Evolutionary conservation across 225 moss, liverwort and hornwort species (phyloP), one percentile per base, ranked within the genome.

Genomic region (Lunularia cruciata): DNA sequence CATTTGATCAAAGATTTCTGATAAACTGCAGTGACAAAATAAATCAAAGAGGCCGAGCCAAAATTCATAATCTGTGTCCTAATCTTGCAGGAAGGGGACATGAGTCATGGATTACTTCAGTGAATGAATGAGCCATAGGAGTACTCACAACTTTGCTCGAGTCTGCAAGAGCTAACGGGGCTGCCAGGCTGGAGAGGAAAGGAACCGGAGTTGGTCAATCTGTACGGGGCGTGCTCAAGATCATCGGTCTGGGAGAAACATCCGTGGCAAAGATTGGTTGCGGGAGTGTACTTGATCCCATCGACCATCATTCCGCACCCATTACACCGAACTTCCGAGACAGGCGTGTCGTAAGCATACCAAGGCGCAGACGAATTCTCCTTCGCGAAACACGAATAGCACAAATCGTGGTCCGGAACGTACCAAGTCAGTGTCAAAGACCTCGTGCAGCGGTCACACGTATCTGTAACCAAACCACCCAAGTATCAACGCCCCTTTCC

Each of bases 101-200:
- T n/a, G n/a, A n/a, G n/a, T n/a, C n/a, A n/a, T n/a, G n/a, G n/a
- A n/a, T n/a, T n/a, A n/a, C n/a, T n/a, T n/a, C n/a, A n/a, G n/a
- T n/a, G n/a, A n/a, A n/a, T n/a, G n/a, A n/a, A n/a, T n/a, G n/a
- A n/a, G n/a, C n/a, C n/a, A n/a, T n/a, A n/a, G n/a, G n/a, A n/a
- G 8, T 19, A 63, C 80, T 39, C 72, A 80, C 80, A 80, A 57
- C 80, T 80, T 72, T 76, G 75, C 72, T 80, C 80, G 57, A 80
- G 67, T 67, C 75, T 72, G 52, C 80, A 80, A 18, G 80, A 72
- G 75, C 72, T 80, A 63, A 80, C 72, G 2, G 80, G 80, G 72
- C 80, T 80, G 67, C 80, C 80, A 18, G 80, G 80, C 10, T 80
- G 80, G 30, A 80, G 75, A 16, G 80, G 80, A 26, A 80, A 80